Evolutionary conservation across 495 filamentous ascomycete genomes (phyloP).

Genomic region (Lophium mytilinum): DNA sequence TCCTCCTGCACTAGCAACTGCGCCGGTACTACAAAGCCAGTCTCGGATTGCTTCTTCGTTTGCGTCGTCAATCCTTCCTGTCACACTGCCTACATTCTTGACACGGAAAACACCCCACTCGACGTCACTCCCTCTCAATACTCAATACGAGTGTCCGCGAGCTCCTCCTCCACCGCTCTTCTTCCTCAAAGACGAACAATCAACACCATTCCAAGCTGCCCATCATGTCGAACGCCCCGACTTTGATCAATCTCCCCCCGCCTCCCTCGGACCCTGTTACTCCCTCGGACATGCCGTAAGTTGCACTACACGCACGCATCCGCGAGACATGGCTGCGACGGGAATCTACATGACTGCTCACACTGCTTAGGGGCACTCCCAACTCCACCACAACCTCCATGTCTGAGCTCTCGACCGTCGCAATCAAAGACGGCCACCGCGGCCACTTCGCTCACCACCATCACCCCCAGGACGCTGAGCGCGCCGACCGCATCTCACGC

Average conservation of each 20-base stretch:
- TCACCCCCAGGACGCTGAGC: slow-evolving; percentile 68
- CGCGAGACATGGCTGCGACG: neutral
- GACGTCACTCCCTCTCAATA: neutral
- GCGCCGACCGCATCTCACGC: slow-evolving; percentile 86
- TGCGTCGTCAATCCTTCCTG: no score
- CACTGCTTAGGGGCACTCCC: slow-evolving; percentile 75
- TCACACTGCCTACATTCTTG: no score
- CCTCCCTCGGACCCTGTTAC: slow-evolving; percentile 77
- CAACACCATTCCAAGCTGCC: neutral
- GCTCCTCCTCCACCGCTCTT: neutral
- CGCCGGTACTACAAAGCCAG: no score
- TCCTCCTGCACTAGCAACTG: no score
- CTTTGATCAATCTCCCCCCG: slow-evolving; percentile 77
- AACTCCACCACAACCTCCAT: slow-evolving; percentile 81
- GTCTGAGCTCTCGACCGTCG: slow-evolving; percentile 79
- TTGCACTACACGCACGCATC: slow-evolving; percentile 14
- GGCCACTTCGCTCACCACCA: slow-evolving; percentile 52
- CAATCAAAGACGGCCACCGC: slow-evolving; percentile 88
- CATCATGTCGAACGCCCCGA: slow-evolving; percentile 44
- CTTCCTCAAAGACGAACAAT: neutral
- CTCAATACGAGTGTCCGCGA: neutral
- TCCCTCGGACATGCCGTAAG: slow-evolving; percentile 88
- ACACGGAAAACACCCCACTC: no score
- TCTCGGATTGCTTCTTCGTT: no score
- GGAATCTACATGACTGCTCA: neutral